These are phyloP conservation scores for Chlorencoelia australis DNA, from an alignment of 2,329 filamentous ascomycete species.

Conservation along the genomic window DNA sequence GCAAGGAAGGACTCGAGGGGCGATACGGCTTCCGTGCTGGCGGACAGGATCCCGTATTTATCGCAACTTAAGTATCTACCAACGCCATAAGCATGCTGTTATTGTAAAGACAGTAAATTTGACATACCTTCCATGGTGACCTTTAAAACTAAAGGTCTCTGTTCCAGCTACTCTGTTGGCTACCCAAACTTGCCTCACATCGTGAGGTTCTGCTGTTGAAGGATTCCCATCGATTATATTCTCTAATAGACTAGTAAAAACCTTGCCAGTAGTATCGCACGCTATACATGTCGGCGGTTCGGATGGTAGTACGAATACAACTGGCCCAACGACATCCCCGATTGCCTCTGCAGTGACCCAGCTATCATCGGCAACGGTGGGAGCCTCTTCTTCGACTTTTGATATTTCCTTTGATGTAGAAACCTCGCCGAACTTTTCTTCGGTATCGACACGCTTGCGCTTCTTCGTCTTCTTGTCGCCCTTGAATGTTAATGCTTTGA, in stretches of 20 bases:
- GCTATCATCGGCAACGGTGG: constrained; percentile 56
- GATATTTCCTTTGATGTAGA: constrained; percentile 18
- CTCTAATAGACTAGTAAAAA: constrained; percentile 73
- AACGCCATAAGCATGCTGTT: constrained; percentile 1
- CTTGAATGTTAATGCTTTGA: constrained; percentile 89
- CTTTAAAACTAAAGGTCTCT: constrained; percentile 76
- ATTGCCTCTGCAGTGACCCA: constrained; percentile 80
- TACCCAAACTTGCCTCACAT: constrained; percentile 93
- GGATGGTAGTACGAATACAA: constrained; percentile 74
- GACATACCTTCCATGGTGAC: constrained; percentile 70
- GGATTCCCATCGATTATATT: constrained; percentile 81
- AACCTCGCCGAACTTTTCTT: constrained; percentile 27
- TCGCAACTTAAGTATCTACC: constrained; percentile 75
- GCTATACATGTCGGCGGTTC: constrained; percentile 65
- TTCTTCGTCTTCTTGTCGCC: constrained; percentile 95
- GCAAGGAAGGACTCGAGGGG: constrained; percentile 71
- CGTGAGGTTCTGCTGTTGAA: constrained; percentile 83
- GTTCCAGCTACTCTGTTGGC: constrained; percentile 75
- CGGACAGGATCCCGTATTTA: constrained; percentile 68
- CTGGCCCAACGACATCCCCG: constrained; percentile 68
- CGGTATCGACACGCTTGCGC: constrained; percentile 60
- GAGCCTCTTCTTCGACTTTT: constrained; percentile 13
- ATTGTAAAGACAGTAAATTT: background rate
- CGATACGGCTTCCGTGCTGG: constrained; percentile 71
- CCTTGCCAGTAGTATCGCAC: constrained; percentile 75